phyloP scores from a whole-genome alignment of 2,329 filamentous ascomycete species.

The Penicillium fuscoglaucum region DNA sequence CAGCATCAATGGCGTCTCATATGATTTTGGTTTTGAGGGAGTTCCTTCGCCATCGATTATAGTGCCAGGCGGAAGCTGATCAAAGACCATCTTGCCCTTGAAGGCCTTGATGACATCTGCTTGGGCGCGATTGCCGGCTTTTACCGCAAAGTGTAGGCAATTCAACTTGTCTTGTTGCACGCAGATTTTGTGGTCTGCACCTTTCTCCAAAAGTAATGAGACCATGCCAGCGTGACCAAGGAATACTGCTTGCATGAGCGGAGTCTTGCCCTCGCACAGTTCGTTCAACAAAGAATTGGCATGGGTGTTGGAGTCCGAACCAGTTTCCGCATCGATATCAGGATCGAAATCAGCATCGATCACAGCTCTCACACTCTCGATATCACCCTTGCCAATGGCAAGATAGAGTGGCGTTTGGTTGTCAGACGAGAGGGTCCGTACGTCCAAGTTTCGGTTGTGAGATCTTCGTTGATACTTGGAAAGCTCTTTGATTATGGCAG shows the following conservation, averaged over 20 bases:
- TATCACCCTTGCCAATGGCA: not conserved
- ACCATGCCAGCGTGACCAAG: not conserved
- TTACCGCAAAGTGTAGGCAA: slow-evolving; percentile 2
- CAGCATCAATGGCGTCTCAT: not conserved
- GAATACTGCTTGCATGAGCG: slow-evolving; percentile 2
- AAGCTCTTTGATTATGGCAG: not conserved
- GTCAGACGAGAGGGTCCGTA: not conserved
- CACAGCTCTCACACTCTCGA: not conserved
- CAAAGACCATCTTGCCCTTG: not conserved
- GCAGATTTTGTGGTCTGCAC: not conserved
- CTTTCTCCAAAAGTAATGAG: not conserved
- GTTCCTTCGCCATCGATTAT: not conserved
- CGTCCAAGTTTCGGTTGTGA: not conserved
- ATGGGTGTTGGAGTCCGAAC: not conserved
- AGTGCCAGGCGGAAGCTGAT: not conserved
- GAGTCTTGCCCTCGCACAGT: not conserved
- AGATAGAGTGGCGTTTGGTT: slow-evolving; percentile 1
- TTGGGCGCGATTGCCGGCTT: not conserved
- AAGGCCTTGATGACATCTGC: not conserved
- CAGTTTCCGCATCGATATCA: not conserved
- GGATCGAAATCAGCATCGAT: not conserved
- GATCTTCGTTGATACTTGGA: not conserved
- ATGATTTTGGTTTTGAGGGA: not conserved
- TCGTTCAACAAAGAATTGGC: not conserved
- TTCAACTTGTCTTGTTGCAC: not conserved